A percentile compares a stretch with the other conserved stretches of the same genome.
Evolutionary conservation across 176 grass and related monocot species (phyloP).

Genomic region (Elymus sibiricus): DNA sequence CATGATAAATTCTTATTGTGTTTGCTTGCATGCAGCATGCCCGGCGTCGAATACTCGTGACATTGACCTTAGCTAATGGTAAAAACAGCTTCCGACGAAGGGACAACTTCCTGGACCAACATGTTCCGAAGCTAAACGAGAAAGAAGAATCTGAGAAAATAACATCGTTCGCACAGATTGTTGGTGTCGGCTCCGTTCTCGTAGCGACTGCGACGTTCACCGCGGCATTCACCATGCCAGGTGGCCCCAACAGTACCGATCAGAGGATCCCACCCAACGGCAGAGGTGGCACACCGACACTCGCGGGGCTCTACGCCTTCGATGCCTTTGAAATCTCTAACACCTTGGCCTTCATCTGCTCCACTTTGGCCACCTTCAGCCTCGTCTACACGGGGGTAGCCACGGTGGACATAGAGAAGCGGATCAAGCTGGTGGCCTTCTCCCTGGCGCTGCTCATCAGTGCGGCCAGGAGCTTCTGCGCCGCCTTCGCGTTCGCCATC

Average conservation of each 20-base stretch:
- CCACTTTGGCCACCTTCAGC: conserved; percentile 2
- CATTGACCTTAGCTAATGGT: neutral
- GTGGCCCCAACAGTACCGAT: neutral
- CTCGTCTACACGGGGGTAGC: conserved; percentile 33
- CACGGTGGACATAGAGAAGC: too few relatives aligned
- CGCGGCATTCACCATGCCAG: neutral
- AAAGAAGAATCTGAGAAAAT: neutral
- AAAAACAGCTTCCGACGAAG: neutral
- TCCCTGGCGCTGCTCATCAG: neutral
- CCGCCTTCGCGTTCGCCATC: neutral
- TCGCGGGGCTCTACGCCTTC: neutral
- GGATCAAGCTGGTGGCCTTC: too few relatives aligned
- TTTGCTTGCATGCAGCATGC: neutral
- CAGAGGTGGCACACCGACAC: neutral
- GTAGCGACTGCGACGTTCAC: conserved; percentile 27
- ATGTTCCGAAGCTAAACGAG: neutral
- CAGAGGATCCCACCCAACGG: neutral
- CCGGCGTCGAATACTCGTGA: neutral
- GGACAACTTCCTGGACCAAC: neutral
- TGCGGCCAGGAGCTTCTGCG: conserved; percentile 21
- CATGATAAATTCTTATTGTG: neutral
- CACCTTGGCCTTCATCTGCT: conserved; percentile 30
- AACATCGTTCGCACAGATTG: conserved; percentile 2
- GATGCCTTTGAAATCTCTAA: conserved; percentile 24
- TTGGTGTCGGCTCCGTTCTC: conserved; percentile 31